Evolutionary conservation across 768 basidiomycete species (phyloP).

Genomic region (Daedaleopsis nitida): DNA sequence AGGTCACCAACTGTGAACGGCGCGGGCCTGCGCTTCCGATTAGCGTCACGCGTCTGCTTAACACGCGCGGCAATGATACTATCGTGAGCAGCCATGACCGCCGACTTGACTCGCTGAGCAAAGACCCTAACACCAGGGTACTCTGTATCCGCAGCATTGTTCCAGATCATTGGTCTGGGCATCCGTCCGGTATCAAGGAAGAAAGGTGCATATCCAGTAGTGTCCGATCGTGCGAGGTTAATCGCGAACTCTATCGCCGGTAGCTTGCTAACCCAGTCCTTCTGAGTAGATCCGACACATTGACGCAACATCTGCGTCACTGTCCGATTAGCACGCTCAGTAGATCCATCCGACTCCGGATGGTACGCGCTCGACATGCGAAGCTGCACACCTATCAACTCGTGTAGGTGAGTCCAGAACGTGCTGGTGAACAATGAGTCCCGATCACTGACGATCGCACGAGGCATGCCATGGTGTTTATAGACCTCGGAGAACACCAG

Average conservation of each 20-base stretch:
- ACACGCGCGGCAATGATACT: slow-evolving; percentile 36
- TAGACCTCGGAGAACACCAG: slow-evolving; percentile 37
- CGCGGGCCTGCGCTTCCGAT: slow-evolving; percentile 22
- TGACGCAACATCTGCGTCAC: slow-evolving; percentile 19
- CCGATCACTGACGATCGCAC: slow-evolving; percentile 31
- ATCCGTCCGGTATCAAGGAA: slow-evolving; percentile 26
- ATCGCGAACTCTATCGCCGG: slow-evolving; percentile 42
- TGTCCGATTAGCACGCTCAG: slow-evolving; percentile 21
- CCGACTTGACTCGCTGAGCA: slow-evolving; percentile 22
- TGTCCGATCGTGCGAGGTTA: slow-evolving; percentile 32
- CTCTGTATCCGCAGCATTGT: neutral
- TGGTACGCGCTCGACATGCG: slow-evolving; percentile 32
- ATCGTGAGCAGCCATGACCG: slow-evolving; percentile 37
- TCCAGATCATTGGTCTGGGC: slow-evolving; percentile 31
- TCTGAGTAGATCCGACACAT: slow-evolving; percentile 9
- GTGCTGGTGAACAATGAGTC: slow-evolving; percentile 36
- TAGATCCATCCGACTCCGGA: slow-evolving; percentile 34
- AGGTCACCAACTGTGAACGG: slow-evolving; percentile 27
- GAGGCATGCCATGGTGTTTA: slow-evolving; percentile 37
- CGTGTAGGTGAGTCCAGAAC: slow-evolving; percentile 34
- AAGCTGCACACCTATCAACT: slow-evolving; percentile 21
- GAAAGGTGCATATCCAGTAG: slow-evolving; percentile 38
- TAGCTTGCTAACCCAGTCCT: slow-evolving; percentile 33
- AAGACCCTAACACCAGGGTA: slow-evolving; percentile 31
- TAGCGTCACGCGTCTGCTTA: slow-evolving; percentile 32